Conservation (phyloP, 2,329 filamentous ascomycete genomes). For the Aspergillus floridensis region DNA sequence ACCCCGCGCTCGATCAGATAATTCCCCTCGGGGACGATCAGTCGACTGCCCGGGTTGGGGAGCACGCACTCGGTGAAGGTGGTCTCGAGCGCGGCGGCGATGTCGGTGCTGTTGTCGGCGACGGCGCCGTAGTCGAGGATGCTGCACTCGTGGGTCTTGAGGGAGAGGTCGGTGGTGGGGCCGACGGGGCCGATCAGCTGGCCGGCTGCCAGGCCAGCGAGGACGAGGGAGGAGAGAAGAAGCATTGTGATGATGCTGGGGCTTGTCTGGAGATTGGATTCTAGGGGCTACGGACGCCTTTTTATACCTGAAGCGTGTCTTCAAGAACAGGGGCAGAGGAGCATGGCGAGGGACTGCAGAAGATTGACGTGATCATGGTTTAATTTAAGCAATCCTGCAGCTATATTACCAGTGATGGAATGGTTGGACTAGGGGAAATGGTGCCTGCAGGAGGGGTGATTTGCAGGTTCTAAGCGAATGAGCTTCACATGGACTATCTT, state of each 20-base stretch:
- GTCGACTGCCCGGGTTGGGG: constrained; percentile 21
- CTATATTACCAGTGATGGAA: too few relatives aligned
- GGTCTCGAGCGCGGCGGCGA: constrained; percentile 27
- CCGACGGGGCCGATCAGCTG: constrained; percentile 27
- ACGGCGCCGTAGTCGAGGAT: constrained; percentile 32
- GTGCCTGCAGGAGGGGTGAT: too few relatives aligned
- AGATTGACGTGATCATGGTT: too few relatives aligned
- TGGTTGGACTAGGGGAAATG: too few relatives aligned
- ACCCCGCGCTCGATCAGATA: constrained; percentile 28
- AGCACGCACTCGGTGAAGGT: constrained; percentile 28
- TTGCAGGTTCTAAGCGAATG: too few relatives aligned
- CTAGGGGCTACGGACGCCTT: too few relatives aligned
- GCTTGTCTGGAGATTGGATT: neutral
- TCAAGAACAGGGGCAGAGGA: neutral
- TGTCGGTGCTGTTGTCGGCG: constrained; percentile 32
- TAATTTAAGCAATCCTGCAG: too few relatives aligned
- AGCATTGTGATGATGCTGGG: neutral
- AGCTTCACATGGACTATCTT: too few relatives aligned
- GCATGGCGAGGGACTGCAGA: too few relatives aligned
- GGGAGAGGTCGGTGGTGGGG: constrained; percentile 25
- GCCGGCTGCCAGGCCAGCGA: neutral
- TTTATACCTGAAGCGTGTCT: too few relatives aligned
- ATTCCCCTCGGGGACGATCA: constrained; percentile 28
- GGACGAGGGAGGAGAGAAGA: neutral
- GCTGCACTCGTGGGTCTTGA: constrained; percentile 31